A percentile compares a stretch with the other conserved stretches of the same genome.
These are phyloP conservation scores for Chytridium lagenaria DNA, from an alignment of 371 early-diverging fungal genomes.

Conservation along the genomic window DNA sequence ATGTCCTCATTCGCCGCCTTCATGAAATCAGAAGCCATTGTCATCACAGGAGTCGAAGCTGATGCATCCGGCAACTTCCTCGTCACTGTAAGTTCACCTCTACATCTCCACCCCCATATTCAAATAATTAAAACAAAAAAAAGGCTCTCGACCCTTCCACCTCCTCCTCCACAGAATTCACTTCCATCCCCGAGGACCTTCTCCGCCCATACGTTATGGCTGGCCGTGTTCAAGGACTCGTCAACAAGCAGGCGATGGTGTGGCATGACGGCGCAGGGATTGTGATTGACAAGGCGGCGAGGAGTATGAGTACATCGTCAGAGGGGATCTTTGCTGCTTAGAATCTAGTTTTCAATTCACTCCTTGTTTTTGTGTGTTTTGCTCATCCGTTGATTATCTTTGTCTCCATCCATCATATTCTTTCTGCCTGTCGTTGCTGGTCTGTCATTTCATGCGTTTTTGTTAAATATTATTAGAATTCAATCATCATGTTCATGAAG, in stretches of 20 bases:
- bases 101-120: neutral
- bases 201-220: slow-evolving; percentile 9
- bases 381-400: neutral
- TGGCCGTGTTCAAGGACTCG: neutral
- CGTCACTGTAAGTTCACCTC: neutral
- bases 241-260: slow-evolving; percentile 9
- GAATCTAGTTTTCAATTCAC: neutral
- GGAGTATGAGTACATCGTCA: neutral
- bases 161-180: neutral
- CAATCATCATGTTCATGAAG: no score
- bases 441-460: no score
- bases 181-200: neutral
- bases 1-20: no score
- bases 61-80: neutral
- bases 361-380: no score
- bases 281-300: neutral
- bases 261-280: slow-evolving; percentile 10
- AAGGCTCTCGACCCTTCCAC: neutral
- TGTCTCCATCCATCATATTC: no score
- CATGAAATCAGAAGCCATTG: neutral
- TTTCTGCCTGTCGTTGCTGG: no score
- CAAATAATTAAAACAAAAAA: neutral
- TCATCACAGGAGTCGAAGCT: neutral
- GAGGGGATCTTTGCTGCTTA: slow-evolving; percentile 4
- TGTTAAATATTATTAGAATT: no score